Evolutionary conservation across 2,329 filamentous ascomycete genomes (phyloP).

Genomic region (Magnaporthiopsis incrustans): DNA sequence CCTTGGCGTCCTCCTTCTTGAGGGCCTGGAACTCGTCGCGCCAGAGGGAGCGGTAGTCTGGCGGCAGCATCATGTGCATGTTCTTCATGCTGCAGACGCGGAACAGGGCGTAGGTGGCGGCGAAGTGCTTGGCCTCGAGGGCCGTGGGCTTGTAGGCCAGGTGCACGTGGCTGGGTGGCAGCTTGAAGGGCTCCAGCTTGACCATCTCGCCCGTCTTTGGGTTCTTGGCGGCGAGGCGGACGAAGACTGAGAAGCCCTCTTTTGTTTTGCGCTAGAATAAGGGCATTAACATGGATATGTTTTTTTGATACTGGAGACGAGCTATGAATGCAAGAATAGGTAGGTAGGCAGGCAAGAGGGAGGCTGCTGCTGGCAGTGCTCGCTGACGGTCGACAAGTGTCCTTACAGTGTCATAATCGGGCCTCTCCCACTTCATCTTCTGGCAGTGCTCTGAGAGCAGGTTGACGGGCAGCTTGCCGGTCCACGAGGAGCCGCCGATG

Average conservation of each 20-base stretch:
- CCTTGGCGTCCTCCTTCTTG: conserved; percentile 72
- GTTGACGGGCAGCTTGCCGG: conserved; percentile 90
- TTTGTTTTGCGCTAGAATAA: conserved; percentile 48
- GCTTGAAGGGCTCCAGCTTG: conserved; percentile 71
- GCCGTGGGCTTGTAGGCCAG: conserved; percentile 69
- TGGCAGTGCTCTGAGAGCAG: conserved; percentile 91
- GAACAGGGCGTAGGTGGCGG: conserved; percentile 85
- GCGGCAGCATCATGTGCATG: conserved; percentile 87
- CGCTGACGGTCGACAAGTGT: conserved; percentile 11
- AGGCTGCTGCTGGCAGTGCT: conserved; percentile 15
- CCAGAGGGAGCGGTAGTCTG: conserved; percentile 84
- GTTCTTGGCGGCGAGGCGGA: conserved; percentile 69
- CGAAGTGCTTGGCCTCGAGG: conserved; percentile 87
- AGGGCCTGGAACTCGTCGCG: conserved; percentile 72
- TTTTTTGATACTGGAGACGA: neutral
- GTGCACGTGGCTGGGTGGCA: conserved; percentile 69
- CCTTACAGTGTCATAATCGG: conserved; percentile 75
- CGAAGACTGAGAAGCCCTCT: conserved; percentile 70
- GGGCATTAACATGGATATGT: neutral
- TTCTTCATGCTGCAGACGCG: conserved; percentile 94
- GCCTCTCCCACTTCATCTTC: conserved; percentile 91
- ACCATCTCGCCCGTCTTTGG: conserved; percentile 73
- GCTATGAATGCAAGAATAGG: neutral
- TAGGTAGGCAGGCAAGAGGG: neutral
- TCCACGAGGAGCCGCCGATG: conserved; percentile 94